Evolutionary conservation across 371 early-diverging fungal genomes (phyloP), one percentile per base, ranked within the genome.

Genomic region (Nematocida sp.): DNA sequence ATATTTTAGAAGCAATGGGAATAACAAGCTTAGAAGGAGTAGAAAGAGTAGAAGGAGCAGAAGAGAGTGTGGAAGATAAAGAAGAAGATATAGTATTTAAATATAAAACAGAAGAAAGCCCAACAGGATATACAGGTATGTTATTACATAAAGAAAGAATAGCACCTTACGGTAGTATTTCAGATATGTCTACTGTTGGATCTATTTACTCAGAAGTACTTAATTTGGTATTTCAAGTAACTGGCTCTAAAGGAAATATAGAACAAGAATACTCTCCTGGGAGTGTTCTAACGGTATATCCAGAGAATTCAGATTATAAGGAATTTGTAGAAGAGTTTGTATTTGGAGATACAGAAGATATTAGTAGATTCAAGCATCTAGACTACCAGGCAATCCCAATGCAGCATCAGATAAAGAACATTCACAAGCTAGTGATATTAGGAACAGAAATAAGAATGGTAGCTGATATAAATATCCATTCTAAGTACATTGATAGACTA

Each of bases 331-430:
- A 23, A 5, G 65, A 51, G 51, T 64, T 74, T 53, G 45, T 70
- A 17, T 32, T 78, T 31, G 52, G 61, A 17, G 54, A 55, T 21
- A 38, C 7, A 11, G 61, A 55, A 47, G 37, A 61, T 13, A 32
- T 5, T 7, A 17, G 19, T 19, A 27, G 34, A 15, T 53, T n/a
- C 11, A 51, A 37, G 51, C 37, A 55, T 47, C 13, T 55, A 40
- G 82, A 82, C 66, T 78, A 78, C 40, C 45, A 75, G 23, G n/a
- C 66, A 32, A 55, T 66, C n/a, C 79, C 79, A 13, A 70, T 66
- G 31, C 58, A 60, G 23, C 63, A 53, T 17, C 46, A 61, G 25
- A 79, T 82, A n/a, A 17, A 46, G 27, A 4, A 40, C 4, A 4
- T 70, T 3, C 48, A 70, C 61, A 2, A 23, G 7, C n/a, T 49